Conservation (phyloP, 768 basidiomycete species). For the Pisolithus sp. region DNA sequence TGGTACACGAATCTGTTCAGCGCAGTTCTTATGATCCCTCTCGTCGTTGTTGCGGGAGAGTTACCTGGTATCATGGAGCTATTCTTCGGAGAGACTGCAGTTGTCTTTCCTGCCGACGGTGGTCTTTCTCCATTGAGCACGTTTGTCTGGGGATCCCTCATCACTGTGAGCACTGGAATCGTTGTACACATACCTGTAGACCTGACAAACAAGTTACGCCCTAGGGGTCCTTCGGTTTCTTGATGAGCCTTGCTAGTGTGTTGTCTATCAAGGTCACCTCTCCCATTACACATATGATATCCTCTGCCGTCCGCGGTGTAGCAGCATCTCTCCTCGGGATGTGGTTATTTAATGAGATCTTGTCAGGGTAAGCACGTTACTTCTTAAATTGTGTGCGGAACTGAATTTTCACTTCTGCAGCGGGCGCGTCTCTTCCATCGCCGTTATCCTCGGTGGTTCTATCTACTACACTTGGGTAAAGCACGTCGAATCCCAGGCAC, state of each 20-base stretch:
- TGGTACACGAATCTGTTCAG: constrained; percentile 92
- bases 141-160: constrained; percentile 71
- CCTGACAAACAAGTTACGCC: constrained; percentile 1
- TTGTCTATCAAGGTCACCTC: constrained; percentile 97
- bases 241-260: constrained; percentile 90
- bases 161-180: constrained; percentile 51
- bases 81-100: constrained; percentile 41
- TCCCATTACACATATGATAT: constrained; percentile 96
- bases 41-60: constrained; percentile 75
- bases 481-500: constrained; percentile 54
- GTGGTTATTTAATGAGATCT: constrained; percentile 74
- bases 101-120: constrained; percentile 29
- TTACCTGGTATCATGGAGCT: constrained; percentile 55
- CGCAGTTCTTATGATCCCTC: constrained; percentile 62
- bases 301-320: constrained; percentile 91
- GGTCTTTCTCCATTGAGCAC: constrained; percentile 46
- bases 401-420: constrained; percentile 31
- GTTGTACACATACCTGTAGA: neutral
- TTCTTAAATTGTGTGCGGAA: neutral
- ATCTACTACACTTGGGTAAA: constrained; percentile 87
- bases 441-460: constrained; percentile 75
- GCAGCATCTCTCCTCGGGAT: constrained; percentile 81
- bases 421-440: constrained; percentile 76
- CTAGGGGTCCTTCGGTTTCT: constrained; percentile 82
- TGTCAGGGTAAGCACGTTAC: constrained; percentile 56